These are phyloP conservation scores for Colletotrichum sp. DNA, from an alignment of 2,329 filamentous ascomycete species.

Conservation along the genomic window DNA sequence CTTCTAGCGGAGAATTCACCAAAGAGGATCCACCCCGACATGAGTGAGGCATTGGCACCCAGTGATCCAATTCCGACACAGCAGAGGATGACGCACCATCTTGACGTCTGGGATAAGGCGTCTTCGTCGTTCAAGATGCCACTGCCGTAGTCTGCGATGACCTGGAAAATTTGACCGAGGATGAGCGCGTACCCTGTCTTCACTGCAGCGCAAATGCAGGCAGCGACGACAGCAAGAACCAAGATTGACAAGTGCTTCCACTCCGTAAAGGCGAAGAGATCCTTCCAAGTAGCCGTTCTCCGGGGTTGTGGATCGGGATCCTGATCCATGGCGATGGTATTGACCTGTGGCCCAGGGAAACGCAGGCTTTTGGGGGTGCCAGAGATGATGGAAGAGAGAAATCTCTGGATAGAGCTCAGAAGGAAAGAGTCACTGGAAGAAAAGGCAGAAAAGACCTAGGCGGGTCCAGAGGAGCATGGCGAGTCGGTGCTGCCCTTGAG, in stretches of 20 bases:
- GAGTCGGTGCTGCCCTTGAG: neutral
- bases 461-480: neutral
- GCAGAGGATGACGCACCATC: constrained; percentile 65
- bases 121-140: constrained; percentile 53
- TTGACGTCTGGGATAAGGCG: constrained; percentile 58
- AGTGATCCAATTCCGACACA: constrained; percentile 70
- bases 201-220: constrained; percentile 64
- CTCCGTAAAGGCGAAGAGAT: constrained; percentile 77
- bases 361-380: neutral
- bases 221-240: constrained; percentile 56
- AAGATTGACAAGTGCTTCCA: constrained; percentile 62
- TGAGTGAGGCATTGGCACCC: constrained; percentile 70
- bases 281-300: constrained; percentile 33
- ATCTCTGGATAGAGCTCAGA: neutral
- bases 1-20: constrained; percentile 79
- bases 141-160: constrained; percentile 70
- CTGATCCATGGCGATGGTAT: neutral
- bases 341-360: neutral
- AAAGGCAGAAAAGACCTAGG: neutral
- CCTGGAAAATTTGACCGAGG: constrained; percentile 76
- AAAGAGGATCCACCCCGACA: constrained; percentile 75
- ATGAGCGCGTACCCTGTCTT: constrained; percentile 72
- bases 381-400: neutral
- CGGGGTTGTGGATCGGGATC: neutral
- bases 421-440: neutral